Evolutionary conservation across 2,329 filamentous ascomycete genomes (phyloP).

Genomic region (Lomentospora prolificans): DNA sequence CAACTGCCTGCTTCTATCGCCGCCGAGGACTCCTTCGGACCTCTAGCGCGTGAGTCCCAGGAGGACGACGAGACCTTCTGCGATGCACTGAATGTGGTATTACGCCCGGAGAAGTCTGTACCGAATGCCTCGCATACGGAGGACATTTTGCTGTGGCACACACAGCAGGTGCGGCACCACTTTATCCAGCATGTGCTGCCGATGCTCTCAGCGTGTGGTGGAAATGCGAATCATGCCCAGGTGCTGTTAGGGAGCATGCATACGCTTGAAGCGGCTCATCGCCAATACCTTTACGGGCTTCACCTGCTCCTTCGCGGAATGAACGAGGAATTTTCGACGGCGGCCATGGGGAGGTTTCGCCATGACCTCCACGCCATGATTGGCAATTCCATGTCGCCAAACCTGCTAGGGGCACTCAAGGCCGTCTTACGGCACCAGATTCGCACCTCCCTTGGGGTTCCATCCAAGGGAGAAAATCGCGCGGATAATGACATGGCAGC

Average conservation of each 20-base stretch:
- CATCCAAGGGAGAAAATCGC: background rate
- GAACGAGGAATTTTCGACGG: conserved; percentile 24
- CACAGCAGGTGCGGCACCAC: conserved; percentile 49
- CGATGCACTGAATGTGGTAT: conserved; percentile 41
- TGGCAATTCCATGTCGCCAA: conserved; percentile 48
- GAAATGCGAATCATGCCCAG: conserved; percentile 26
- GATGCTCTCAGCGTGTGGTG: conserved; percentile 35
- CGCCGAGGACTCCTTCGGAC: conserved; percentile 43
- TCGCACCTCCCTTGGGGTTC: conserved; percentile 1
- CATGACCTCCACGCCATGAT: conserved; percentile 56
- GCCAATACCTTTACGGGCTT: conserved; percentile 46
- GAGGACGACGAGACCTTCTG: conserved; percentile 35
- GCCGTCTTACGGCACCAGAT: conserved; percentile 33
- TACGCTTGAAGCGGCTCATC: conserved; percentile 49
- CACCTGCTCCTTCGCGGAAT: conserved; percentile 40
- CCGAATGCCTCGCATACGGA: conserved; percentile 43
- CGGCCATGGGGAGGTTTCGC: conserved; percentile 40
- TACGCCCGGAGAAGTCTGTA: conserved; percentile 34
- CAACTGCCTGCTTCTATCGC: conserved; percentile 46
- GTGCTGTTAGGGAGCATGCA: conserved; percentile 42
- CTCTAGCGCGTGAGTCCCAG: conserved; percentile 32
- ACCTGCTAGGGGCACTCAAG: conserved; percentile 43
- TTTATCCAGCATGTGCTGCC: conserved; percentile 51
- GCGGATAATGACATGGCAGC: background rate
- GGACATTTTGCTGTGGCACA: conserved; percentile 50